Evolutionary conservation across 306 rosid species (phyloP), one percentile per base, ranked within the genome.

Genomic region (Potentilla sterilis): DNA sequence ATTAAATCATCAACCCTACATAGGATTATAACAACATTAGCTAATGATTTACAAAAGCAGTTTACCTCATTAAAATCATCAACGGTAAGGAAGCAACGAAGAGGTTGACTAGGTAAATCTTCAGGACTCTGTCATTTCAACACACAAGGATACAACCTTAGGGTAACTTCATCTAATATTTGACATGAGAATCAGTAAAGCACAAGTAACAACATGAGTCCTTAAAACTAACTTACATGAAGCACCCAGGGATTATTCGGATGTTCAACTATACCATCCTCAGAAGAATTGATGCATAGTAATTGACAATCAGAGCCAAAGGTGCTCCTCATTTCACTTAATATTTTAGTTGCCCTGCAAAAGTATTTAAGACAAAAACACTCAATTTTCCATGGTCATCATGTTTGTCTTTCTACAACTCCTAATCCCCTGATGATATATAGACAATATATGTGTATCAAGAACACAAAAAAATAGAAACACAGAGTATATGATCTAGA

Each of bases 241-340:
- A 84, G 82, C 69, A 88, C 87, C 99, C 98, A 90, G 71, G 93
- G 97, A 84, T 89, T 85, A 77, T 84, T 89, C 81, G 85, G 91
- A 82, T 70, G 88, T 86, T 90, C 89, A 75, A 83, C 83, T 38
- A 70, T 63, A 71, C 82, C 88, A 75, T 86, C 92, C 59, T 62
- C 65, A 72, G 98, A 88, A 72, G 99, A 92, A 83, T 96, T 96
- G 72, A 96, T 89, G 74, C 90, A 88, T 70, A 96, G 89, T 82
- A 96, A 79, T 24, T 80, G 82, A 83, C 91, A 96, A 73, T 88
- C 93, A 77, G 93, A 35, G 48, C 99, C 98, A 85, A 96, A 96
- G 21, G 96, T 78, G 74, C 79, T 87, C 90, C 85, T 86, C 98
- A 92, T 92, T 63, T 96, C 97, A 52, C 89, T 77, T 76, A 96